These are phyloP conservation scores for Annulohypoxylon stygium DNA, from an alignment of 495 filamentous ascomycete genomes.

Conservation along the genomic window DNA sequence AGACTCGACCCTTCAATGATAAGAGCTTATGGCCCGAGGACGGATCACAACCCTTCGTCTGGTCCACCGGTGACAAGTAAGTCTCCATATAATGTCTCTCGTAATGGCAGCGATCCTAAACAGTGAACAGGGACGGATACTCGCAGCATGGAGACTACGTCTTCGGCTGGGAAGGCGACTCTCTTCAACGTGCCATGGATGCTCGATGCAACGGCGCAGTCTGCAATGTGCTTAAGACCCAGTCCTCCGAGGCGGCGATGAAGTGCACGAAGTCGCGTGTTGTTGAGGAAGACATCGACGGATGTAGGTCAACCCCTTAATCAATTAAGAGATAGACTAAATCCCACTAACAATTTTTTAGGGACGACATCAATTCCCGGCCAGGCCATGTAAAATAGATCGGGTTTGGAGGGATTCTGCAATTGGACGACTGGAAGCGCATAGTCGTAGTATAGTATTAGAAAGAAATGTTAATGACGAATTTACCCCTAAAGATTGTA, in stretches of 20 bases:
- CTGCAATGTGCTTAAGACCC: constrained; percentile 54
- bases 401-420: neutral
- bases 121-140: constrained; percentile 47
- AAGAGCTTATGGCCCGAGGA: constrained; percentile 52
- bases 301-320: constrained; percentile 55
- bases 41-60: constrained; percentile 54
- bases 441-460: neutral
- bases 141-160: constrained; percentile 59
- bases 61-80: constrained; percentile 51
- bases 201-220: constrained; percentile 53
- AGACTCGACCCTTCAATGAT: constrained; percentile 55
- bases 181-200: constrained; percentile 58
- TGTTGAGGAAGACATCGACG: constrained; percentile 58
- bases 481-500: neutral
- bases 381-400: constrained; percentile 39
- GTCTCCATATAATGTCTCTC: constrained; percentile 34
- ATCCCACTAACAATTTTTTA: constrained; percentile 40
- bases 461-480: constrained; percentile 12
- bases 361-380: constrained; percentile 48
- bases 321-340: neutral
- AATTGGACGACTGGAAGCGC: neutral
- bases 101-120: constrained; percentile 18
- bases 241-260: constrained; percentile 53
- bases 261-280: constrained; percentile 57
- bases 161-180: constrained; percentile 57